A percentile compares a stretch with the other conserved stretches of the same genome.
These are phyloP conservation scores for Paulownia fortunei DNA, from an alignment of 257 asterid species.

Conservation along the genomic window DNA sequence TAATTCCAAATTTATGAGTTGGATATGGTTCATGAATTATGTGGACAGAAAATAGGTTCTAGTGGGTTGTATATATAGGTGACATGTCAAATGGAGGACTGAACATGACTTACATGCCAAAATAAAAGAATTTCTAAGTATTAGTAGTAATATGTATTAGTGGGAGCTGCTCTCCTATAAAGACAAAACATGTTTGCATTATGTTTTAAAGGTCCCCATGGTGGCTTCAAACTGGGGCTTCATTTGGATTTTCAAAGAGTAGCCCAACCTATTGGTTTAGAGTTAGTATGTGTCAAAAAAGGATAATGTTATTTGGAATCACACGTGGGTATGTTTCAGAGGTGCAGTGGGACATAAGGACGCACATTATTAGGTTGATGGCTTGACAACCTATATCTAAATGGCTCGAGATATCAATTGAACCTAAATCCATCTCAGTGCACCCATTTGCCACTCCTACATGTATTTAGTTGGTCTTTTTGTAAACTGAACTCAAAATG, in stretches of 20 bases:
- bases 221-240: background rate
- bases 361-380: background rate
- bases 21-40: background rate
- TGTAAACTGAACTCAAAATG: background rate
- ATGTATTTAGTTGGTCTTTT: constrained; percentile 6
- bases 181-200: background rate
- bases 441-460: background rate
- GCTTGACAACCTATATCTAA: background rate
- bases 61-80: background rate
- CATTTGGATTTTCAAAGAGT: background rate
- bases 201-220: background rate
- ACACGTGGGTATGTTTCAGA: background rate
- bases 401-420: background rate
- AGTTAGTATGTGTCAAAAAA: background rate
- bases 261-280: background rate
- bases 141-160: background rate
- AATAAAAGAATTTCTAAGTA: background rate
- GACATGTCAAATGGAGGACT: background rate
- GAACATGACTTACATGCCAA: background rate
- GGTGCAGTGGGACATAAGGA: background rate
- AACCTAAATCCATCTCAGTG: no score
- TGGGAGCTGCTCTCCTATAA: background rate
- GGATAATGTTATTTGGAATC: background rate
- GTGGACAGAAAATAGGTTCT: background rate
- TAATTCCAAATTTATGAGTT: background rate